Conservation (phyloP, 164 flowering plant genomes). For the Hamamelis virginiana region DNA sequence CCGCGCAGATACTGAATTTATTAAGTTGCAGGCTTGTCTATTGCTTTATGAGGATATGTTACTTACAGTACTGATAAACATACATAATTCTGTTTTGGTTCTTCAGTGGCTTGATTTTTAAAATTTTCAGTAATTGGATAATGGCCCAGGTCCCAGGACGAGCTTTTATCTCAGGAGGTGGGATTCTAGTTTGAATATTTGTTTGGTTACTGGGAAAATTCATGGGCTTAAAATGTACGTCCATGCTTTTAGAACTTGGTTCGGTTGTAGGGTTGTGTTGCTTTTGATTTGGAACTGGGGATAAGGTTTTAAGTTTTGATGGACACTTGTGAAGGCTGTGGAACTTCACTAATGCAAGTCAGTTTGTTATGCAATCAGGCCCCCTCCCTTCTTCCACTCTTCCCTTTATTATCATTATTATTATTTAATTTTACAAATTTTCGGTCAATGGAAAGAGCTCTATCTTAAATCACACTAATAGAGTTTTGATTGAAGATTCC, state of each 20-base stretch:
- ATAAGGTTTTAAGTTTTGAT: background rate
- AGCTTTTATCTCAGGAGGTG: too few species aligned
- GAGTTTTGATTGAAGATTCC: too few species aligned
- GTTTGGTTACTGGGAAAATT: background rate
- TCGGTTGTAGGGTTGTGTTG: background rate
- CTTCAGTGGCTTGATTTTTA: background rate
- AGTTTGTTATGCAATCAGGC: too few species aligned
- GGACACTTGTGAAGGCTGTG: background rate
- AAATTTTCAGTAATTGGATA: background rate
- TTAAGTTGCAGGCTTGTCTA: background rate
- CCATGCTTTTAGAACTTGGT: background rate
- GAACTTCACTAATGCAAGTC: too few species aligned
- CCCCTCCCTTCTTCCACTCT: too few species aligned
- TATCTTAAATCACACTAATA: too few species aligned
- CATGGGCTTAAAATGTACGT: background rate
- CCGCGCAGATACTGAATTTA: conserved; percentile 29
- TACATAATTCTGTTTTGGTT: background rate
- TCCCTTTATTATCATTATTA: too few species aligned
- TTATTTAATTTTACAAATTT: too few species aligned
- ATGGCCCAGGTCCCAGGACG: too few species aligned
- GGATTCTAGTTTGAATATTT: background rate
- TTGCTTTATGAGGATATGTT: background rate
- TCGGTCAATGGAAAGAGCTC: too few species aligned
- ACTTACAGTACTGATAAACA: background rate
- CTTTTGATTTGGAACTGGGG: background rate